Base-by-base conservation (phyloP, 768 basidiomycete species). In the Tricholoma matsutake region DNA sequence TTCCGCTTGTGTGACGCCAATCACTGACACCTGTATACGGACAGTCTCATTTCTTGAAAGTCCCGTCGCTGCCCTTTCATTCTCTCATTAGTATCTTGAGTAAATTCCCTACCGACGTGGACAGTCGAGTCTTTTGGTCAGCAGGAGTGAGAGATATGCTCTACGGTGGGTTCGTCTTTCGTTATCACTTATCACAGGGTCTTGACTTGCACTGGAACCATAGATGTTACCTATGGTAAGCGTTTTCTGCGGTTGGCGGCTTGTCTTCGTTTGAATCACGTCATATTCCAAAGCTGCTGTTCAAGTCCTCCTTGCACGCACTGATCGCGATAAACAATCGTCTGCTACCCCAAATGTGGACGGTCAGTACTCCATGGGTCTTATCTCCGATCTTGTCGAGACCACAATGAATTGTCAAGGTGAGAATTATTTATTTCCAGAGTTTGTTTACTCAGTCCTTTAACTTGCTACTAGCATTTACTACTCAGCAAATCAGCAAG, bases 1-100 rank as follows among this genome's bases (percentile, higher is more conserved):
- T 0, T 14, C 34, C 57, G 37, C 6, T 34, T 29, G 51, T 9
- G 34, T 29, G 2, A 22, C 51, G 22, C 31, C 49, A 6, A 16
- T 11, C 8, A 29, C 52, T 76, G n/a, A 71, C 54, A 31, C 16
- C 13, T 22, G 37, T 14, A 10, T 55, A 60, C 56, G 1, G n/a
- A 39, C 65, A 93, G 90, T 87, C 90, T 16, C 92, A 92, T 70
- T 94, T 94, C 78, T 77, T 94, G 66, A 94, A 94, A 76, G 89
- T 89, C 28, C 87, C 91, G 2, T 87, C 84, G 2, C 79, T 94
- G 47, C 92, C 92, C 0, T 93, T 90, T 78, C 84, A 92, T 70
- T 85, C 82, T n/a, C 79, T 94, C 49, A 80, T 86, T 61, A 88
- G 88, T 61, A 80, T 92, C 57, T 69, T 94, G 61, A 83, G 81